These are phyloP conservation scores for Kluyveromyces marxianus DNA, from an alignment of 1,139 yeast genomes.

Conservation along the genomic window DNA sequence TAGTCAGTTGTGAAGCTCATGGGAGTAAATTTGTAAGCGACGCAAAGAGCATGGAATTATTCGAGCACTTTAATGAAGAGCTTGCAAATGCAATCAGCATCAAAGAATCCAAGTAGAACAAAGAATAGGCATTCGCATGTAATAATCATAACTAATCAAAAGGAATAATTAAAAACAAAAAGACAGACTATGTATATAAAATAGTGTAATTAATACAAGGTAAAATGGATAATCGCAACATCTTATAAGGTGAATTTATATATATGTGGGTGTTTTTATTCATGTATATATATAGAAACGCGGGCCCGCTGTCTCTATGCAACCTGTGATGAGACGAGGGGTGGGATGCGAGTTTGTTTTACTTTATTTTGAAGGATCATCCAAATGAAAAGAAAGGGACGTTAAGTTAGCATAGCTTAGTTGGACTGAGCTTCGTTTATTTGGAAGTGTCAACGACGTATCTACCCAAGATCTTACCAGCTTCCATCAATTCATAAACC, in stretches of 20 bases:
- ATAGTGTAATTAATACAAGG: too few species aligned
- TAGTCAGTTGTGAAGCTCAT: background rate
- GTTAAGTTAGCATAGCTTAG: background rate
- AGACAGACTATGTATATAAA: too few species aligned
- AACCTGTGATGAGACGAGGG: too few species aligned
- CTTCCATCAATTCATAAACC: constrained; percentile 50
- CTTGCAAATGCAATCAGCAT: background rate
- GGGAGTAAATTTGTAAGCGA: background rate
- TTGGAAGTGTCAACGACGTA: constrained; percentile 55
- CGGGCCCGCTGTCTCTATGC: too few species aligned
- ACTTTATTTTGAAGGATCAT: too few species aligned
- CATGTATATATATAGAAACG: too few species aligned
- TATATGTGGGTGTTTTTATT: too few species aligned
- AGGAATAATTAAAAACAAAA: too few species aligned
- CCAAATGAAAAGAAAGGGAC: background rate
- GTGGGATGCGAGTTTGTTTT: too few species aligned
- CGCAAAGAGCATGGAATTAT: background rate
- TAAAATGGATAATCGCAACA: too few species aligned
- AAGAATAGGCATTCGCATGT: background rate
- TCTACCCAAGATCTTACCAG: constrained; percentile 57
- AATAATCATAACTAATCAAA: too few species aligned
- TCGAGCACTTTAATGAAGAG: constrained; percentile 1
- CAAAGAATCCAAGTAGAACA: background rate
- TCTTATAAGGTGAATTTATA: too few species aligned
- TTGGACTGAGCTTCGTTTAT: constrained; percentile 24